A percentile compares a stretch with the other conserved stretches of the same genome.
Evolutionary conservation across 148 eudicot genomes (phyloP).

Genomic region (Camellia lanceoleosa): DNA sequence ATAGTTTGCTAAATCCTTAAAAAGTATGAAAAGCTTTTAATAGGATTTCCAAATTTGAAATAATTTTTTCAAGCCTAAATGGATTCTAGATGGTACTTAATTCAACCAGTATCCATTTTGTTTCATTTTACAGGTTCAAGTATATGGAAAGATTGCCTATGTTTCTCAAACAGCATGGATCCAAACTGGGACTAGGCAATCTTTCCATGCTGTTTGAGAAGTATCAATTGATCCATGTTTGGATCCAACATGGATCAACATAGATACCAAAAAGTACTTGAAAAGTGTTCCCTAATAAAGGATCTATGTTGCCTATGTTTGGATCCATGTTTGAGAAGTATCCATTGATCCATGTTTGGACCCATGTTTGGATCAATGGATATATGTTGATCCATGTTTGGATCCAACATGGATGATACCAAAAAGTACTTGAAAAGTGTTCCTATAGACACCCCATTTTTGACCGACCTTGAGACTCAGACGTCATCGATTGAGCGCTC

Average conservation of each 20-base stretch:
- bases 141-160: slow-evolving; percentile 50
- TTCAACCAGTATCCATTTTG: neutral
- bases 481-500: no score
- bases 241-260: slow-evolving; percentile 43
- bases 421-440: no score
- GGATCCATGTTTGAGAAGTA: slow-evolving; percentile 9
- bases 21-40: no score
- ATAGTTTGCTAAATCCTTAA: no score
- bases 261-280: slow-evolving; percentile 40
- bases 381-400: no score
- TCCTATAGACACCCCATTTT: no score
- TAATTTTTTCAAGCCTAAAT: neutral
- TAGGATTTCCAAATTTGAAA: no score
- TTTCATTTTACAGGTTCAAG: slow-evolving; percentile 40
- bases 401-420: no score
- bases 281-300: slow-evolving; percentile 40
- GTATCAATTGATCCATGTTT: slow-evolving; percentile 27
- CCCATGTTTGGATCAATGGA: no score
- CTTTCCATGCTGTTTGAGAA: slow-evolving; percentile 20
- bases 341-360: no score
- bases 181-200: slow-evolving; percentile 54
- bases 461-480: no score
- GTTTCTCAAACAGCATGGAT: slow-evolving; percentile 74
- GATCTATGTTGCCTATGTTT: slow-evolving; percentile 48
- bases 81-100: no score